phyloP scores from a whole-genome alignment of 2,329 filamentous ascomycete species.

The Scorias spongiosa region DNA sequence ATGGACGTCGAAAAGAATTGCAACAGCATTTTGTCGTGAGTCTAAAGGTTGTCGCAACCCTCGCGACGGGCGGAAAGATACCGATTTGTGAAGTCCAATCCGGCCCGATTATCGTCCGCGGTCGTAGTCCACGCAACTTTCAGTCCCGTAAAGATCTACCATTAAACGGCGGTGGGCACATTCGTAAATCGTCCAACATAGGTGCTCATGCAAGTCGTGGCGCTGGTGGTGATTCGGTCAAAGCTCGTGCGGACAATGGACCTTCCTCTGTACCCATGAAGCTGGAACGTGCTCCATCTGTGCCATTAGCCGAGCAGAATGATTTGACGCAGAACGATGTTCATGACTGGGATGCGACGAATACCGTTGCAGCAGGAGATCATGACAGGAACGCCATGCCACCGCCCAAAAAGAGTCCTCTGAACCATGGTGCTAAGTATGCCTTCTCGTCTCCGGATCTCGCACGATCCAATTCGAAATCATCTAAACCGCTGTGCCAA shows the following conservation, averaged over 20 bases:
- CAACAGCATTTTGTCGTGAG: conserved; percentile 92
- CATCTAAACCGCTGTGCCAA: conserved; percentile 25
- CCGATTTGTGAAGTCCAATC: conserved; percentile 73
- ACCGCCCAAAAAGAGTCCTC: neutral
- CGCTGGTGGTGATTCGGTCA: conserved; percentile 14
- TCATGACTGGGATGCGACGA: conserved; percentile 22
- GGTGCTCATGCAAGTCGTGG: conserved; percentile 8
- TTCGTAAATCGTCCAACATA: conserved; percentile 42
- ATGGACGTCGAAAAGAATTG: conserved; percentile 82
- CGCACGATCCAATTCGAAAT: conserved; percentile 24
- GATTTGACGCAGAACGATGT: conserved; percentile 19
- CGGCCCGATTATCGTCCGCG: conserved; percentile 82
- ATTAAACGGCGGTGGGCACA: conserved; percentile 60
- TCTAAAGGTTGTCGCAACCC: conserved; percentile 68
- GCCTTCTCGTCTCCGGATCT: conserved; percentile 35
- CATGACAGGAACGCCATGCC: conserved; percentile 16
- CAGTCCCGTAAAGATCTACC: conserved; percentile 88
- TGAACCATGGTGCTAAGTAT: neutral
- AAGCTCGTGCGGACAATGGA: conserved; percentile 9
- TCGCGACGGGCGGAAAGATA: conserved; percentile 70
- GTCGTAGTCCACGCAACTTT: conserved; percentile 86
- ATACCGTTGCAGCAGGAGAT: neutral
- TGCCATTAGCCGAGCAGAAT: neutral
- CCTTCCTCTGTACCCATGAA: conserved; percentile 17
- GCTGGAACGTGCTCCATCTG: conserved; percentile 8